These are phyloP conservation scores for Acanthamoeba royreba DNA, from an alignment of 208 protist genomes.

Conservation along the genomic window DNA sequence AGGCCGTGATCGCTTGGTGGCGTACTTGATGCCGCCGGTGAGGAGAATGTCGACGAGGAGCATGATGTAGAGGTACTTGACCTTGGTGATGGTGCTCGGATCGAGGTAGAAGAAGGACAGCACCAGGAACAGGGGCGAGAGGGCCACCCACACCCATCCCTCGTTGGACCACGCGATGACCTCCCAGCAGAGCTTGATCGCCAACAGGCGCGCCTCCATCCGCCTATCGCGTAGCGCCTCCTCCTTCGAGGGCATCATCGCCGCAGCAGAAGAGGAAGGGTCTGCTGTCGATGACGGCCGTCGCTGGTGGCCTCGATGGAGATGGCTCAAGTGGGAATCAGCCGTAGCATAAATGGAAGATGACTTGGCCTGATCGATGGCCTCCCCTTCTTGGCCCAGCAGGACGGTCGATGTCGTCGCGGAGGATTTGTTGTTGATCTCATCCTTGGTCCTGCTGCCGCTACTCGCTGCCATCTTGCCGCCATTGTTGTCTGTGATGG, in stretches of 20 bases:
- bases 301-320: background rate
- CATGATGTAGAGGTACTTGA: conserved; percentile 13
- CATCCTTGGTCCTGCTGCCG: background rate
- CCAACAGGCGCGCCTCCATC: background rate
- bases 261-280: background rate
- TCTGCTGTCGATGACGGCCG: background rate
- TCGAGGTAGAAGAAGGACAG: background rate
- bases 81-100: background rate
- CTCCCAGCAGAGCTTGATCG: conserved; percentile 5
- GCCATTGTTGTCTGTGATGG: background rate
- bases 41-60: background rate
- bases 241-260: too few species aligned
- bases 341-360: too few species aligned
- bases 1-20: background rate
- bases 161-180: conserved; percentile 22
- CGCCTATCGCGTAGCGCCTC: too few species aligned
- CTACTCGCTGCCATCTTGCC: background rate
- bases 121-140: background rate
- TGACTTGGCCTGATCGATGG: too few species aligned
- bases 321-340: too few species aligned
- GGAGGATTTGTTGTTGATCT: background rate
- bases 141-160: conserved; percentile 16
- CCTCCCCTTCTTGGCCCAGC: too few species aligned
- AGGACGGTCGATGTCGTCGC: background rate
- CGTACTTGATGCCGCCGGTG: background rate